Evolutionary conservation across 257 asterid species (phyloP).

Genomic region (Rubia yunnanensis): DNA sequence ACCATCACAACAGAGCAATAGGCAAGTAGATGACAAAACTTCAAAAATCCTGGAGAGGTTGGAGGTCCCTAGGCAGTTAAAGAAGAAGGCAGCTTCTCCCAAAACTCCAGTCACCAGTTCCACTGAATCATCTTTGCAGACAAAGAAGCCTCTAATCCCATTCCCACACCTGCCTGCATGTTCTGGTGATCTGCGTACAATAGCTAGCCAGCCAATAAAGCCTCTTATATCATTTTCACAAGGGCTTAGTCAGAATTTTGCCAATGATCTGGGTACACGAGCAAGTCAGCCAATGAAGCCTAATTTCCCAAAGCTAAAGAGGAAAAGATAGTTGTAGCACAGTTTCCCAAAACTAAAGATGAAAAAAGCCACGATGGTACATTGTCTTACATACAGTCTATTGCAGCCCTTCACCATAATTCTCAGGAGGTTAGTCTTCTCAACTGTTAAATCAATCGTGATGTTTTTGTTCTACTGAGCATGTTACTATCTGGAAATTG

Average conservation of each 20-base stretch:
- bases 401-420: conserved; percentile 3
- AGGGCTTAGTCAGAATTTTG: conserved; percentile 14
- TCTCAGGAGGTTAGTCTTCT: conserved; percentile 21
- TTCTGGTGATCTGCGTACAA: not conserved
- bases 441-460: not conserved
- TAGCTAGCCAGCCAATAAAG: conserved; percentile 31
- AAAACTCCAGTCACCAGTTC: conserved; percentile 28
- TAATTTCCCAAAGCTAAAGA: conserved; percentile 62
- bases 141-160: conserved; percentile 77
- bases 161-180: conserved; percentile 7
- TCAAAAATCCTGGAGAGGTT: conserved; percentile 85
- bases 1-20: conserved; percentile 42
- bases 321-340: conserved; percentile 38
- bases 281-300: conserved; percentile 74
- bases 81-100: conserved; percentile 62
- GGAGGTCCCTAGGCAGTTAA: conserved; percentile 66
- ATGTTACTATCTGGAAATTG: not conserved
- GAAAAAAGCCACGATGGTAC: conserved; percentile 30
- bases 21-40: conserved; percentile 68
- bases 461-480: not conserved
- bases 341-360: conserved; percentile 60
- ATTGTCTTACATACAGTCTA: conserved; percentile 8
- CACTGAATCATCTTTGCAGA: conserved; percentile 29
- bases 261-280: conserved; percentile 26
- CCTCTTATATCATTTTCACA: conserved; percentile 52